Conservation (phyloP, 768 basidiomycete species). For the Suillus variegatus region DNA sequence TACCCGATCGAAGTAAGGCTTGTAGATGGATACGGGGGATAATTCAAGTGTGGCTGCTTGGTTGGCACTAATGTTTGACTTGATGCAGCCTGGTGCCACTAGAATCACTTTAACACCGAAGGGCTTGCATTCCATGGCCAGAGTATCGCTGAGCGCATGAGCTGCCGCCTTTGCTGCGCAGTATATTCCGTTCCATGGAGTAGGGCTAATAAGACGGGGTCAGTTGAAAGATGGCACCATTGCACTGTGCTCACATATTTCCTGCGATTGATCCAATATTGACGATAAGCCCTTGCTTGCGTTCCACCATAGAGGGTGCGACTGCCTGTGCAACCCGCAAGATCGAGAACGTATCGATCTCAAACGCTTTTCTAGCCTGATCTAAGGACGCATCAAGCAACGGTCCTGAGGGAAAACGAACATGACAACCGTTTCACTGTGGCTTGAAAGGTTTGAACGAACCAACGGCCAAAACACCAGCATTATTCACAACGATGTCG, state of each 20-base stretch:
- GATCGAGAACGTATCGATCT: too few species aligned
- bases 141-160: slow-evolving; percentile 59
- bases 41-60: slow-evolving; percentile 43
- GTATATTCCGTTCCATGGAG: slow-evolving; percentile 70
- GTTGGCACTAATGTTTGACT: slow-evolving; percentile 65
- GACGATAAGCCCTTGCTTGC: too few species aligned
- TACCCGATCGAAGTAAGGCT: slow-evolving; percentile 51
- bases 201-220: slow-evolving; percentile 43
- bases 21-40: slow-evolving; percentile 57
- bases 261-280: too few species aligned
- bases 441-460: too few species aligned
- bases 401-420: too few species aligned
- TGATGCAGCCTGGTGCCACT: slow-evolving; percentile 64
- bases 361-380: too few species aligned
- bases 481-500: too few species aligned
- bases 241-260: slow-evolving; percentile 29
- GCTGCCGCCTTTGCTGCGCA: slow-evolving; percentile 59
- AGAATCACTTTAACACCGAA: slow-evolving; percentile 72
- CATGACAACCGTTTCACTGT: too few species aligned
- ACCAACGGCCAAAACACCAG: too few species aligned
- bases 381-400: too few species aligned
- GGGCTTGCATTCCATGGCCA: slow-evolving; percentile 74
- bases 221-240: neutral
- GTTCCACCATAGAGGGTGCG: too few species aligned
- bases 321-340: too few species aligned